These are phyloP conservation scores for Lactifluus echinatus DNA, from an alignment of 768 basidiomycete genomes.

Conservation along the genomic window DNA sequence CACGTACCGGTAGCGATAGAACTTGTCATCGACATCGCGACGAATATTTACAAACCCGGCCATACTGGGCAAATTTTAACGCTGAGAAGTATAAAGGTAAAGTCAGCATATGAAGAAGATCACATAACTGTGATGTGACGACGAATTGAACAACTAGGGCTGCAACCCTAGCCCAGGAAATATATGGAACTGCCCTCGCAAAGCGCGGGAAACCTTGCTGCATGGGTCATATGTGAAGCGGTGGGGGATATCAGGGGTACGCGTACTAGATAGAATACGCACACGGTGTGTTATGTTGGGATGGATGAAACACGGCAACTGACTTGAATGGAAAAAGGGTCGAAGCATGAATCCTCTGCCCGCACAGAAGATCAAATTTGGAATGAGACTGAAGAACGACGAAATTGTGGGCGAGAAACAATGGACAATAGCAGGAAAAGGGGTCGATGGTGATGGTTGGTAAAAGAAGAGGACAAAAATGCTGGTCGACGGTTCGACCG, in stretches of 20 bases:
- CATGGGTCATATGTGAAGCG: not conserved
- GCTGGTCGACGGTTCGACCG: not conserved
- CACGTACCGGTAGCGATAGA: conserved; percentile 83
- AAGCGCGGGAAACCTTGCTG: not conserved
- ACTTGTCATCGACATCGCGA: conserved; percentile 94
- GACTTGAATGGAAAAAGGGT: conserved; percentile 68
- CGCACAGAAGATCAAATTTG: conserved; percentile 48
- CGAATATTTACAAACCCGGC: conserved; percentile 89
- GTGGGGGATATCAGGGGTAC: conserved; percentile 35
- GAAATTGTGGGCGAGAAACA: conserved; percentile 50
- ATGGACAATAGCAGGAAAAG: conserved; percentile 9
- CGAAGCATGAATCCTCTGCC: conserved; percentile 91
- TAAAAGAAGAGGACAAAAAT: not conserved
- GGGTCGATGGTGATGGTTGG: conserved; percentile 12
- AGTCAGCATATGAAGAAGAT: not conserved
- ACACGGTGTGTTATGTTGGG: conserved; percentile 29
- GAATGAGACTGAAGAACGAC: conserved; percentile 41
- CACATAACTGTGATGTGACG: conserved; percentile 17
- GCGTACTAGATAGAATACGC: conserved; percentile 32
- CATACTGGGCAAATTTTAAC: conserved; percentile 71
- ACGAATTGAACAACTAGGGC: not conserved
- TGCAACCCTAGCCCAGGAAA: not conserved
- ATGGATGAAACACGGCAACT: conserved; percentile 49
- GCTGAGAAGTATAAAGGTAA: conserved; percentile 31
- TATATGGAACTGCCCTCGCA: not conserved